These are phyloP conservation scores for Colletotrichum incanum DNA, from an alignment of 2,329 filamentous ascomycete genomes.

Conservation along the genomic window DNA sequence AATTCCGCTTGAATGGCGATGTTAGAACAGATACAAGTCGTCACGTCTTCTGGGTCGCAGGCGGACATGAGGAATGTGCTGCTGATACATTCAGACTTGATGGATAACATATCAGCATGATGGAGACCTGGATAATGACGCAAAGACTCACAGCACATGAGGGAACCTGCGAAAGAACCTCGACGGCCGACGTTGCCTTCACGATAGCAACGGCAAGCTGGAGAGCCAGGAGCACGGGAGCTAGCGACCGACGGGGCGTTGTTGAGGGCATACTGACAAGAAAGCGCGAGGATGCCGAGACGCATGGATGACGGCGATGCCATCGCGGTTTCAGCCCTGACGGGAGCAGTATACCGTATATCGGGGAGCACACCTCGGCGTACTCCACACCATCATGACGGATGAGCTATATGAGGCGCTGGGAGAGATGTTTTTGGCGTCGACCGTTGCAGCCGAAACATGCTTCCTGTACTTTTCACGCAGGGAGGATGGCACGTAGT, in stretches of 20 bases:
- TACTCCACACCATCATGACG: neutral
- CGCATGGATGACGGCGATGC: neutral
- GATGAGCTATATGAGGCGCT: neutral
- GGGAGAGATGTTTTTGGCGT: constrained; percentile 2
- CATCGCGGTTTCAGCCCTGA: neutral
- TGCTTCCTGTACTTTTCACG: neutral
- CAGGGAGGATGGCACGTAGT: neutral
- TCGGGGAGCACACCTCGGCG: neutral
- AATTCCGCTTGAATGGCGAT: neutral
- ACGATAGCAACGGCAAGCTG: neutral
- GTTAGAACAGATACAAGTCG: constrained; percentile 1
- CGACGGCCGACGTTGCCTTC: neutral
- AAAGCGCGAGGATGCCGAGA: neutral
- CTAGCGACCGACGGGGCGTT: neutral
- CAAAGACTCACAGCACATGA: constrained; percentile 1
- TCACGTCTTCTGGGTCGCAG: constrained; percentile 2
- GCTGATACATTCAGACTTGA: constrained; percentile 8
- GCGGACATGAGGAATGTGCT: constrained; percentile 1
- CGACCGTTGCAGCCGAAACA: neutral
- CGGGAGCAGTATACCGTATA: neutral
- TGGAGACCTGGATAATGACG: neutral
- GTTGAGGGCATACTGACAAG: neutral
- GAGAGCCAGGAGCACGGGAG: neutral
- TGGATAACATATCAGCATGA: neutral
- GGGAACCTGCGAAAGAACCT: constrained; percentile 2